Conservation (phyloP, 345 rosid genomes). For the Brassica incana region DNA sequence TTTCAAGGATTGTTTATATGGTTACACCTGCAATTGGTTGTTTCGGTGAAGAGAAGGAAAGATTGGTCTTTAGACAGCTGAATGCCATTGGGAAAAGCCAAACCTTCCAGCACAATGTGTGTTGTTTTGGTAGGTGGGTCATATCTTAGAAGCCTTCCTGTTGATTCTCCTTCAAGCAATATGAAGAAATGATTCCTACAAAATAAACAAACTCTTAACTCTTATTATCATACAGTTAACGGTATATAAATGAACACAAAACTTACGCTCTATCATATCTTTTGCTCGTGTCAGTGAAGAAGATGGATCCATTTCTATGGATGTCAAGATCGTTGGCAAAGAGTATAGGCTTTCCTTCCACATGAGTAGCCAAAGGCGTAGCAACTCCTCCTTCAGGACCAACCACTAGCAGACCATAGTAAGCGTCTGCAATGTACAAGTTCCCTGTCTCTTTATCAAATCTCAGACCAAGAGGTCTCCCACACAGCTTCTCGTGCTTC, state of each 20-base stretch:
- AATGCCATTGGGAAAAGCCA: constrained; percentile 95
- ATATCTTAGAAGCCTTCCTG: constrained; percentile 88
- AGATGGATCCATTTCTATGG: constrained; percentile 83
- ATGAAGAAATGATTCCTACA: constrained; percentile 87
- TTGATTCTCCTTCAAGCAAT: constrained; percentile 88
- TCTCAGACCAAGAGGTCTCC: constrained; percentile 85
- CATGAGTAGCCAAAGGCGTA: constrained; percentile 69
- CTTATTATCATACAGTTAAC: neutral
- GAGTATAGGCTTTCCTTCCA: constrained; percentile 59
- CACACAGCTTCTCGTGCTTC: constrained; percentile 83
- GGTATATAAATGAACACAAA: neutral
- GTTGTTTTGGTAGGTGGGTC: constrained; percentile 79
- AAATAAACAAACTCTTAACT: constrained; percentile 1
- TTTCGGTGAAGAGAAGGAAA: constrained; percentile 85
- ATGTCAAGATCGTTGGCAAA: constrained; percentile 95
- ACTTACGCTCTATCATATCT: constrained; percentile 88
- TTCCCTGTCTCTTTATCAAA: constrained; percentile 64
- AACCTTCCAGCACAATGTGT: constrained; percentile 72
- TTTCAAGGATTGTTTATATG: neutral
- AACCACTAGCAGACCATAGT: constrained; percentile 81
- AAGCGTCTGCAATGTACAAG: constrained; percentile 90
- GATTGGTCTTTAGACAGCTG: constrained; percentile 77
- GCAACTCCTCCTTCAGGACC: constrained; percentile 91
- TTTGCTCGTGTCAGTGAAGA: constrained; percentile 92
- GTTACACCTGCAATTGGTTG: constrained; percentile 87